These are phyloP conservation scores for Aciculosporium take DNA, from an alignment of 2,329 filamentous ascomycete species.

Conservation along the genomic window DNA sequence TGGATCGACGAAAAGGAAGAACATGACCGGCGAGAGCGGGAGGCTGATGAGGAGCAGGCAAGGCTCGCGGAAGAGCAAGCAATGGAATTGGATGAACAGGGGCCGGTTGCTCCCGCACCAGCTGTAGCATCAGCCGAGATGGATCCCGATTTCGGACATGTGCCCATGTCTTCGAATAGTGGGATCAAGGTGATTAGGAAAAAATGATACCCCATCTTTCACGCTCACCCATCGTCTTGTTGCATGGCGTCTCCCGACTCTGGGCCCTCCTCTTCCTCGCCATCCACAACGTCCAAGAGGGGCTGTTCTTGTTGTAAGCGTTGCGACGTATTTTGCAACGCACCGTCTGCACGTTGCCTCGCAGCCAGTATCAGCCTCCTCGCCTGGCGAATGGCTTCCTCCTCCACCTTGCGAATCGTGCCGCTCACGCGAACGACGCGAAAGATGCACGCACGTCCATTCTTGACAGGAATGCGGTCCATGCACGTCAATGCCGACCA, in stretches of 20 bases:
- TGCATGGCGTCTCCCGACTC: slow-evolving; percentile 28
- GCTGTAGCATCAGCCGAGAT: slow-evolving; percentile 12
- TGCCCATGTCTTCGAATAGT: slow-evolving; percentile 39
- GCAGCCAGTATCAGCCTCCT: slow-evolving; percentile 56
- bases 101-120: slow-evolving; percentile 11
- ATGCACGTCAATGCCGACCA: slow-evolving; percentile 84
- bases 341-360: slow-evolving; percentile 25
- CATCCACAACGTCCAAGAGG: slow-evolving; percentile 28
- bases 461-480: slow-evolving; percentile 48
- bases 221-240: slow-evolving; percentile 27
- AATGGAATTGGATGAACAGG: slow-evolving; percentile 22
- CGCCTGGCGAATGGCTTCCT: slow-evolving; percentile 72
- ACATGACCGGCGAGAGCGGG: slow-evolving; percentile 66
- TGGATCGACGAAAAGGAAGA: slow-evolving; percentile 88
- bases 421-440: slow-evolving; percentile 78
- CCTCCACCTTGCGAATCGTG: slow-evolving; percentile 82
- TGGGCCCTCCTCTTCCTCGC: slow-evolving; percentile 26
- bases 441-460: slow-evolving; percentile 57
- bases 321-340: slow-evolving; percentile 9
- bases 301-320: slow-evolving; percentile 18
- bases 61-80: slow-evolving; percentile 28
- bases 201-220: slow-evolving; percentile 30
- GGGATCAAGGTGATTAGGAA: slow-evolving; percentile 62
- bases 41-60: slow-evolving; percentile 62
- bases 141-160: slow-evolving; percentile 37